Base-by-base conservation (phyloP, 495 filamentous ascomycete genomes). In the Penicillium malachiteum region DNA sequence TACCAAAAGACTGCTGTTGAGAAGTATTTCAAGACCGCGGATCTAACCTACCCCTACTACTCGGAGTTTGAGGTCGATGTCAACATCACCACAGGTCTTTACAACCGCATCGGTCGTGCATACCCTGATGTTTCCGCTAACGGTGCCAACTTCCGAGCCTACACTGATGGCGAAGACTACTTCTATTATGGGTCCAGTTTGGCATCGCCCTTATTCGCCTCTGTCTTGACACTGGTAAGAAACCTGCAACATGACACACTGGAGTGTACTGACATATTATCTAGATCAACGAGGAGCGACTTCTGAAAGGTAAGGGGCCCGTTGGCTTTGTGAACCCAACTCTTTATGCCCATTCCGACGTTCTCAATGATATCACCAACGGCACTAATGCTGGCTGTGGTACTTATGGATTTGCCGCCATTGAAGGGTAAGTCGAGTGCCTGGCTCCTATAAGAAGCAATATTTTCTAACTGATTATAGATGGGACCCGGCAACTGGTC, bases 121-220 rank as follows among this genome's bases (percentile, higher is more conserved):
- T 87, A 81, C 51, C 86, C 87, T 0, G 87, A 90, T 52, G 78
- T 90, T 13, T 63, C 81, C 0, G 85, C 85, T 21, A 77, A 84
- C 13, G 84, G 80, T n/a, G 81, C 78, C 5, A 75, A 79, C 35
- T 78, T 86, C 59, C 68, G 71, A 11, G 69, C 80, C 17, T 78
- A 73, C 34, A 66, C 67, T 1, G 56, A 68, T 18, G 80, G 77
- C 7, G 18, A 62, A 2, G 66, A 75, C 26, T 55, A 64, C 9
- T 65, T 73, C 26, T 64, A 75, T 40, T 80, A 78, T 14, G 83
- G 84, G 8, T 82, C 84, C 8, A 82, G 77, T 41, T 72, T 83
- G 38, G 74, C 82, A 16, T 69, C 82, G 44, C 85, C 85, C 3
- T 58, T 84, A 10, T 81, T 78, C 55, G 85, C 78, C 0, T 72